Evolutionary conservation across 2,329 filamentous ascomycete genomes (phyloP), one percentile per base, ranked within the genome.

Genomic region (Eurotiales sp.): DNA sequence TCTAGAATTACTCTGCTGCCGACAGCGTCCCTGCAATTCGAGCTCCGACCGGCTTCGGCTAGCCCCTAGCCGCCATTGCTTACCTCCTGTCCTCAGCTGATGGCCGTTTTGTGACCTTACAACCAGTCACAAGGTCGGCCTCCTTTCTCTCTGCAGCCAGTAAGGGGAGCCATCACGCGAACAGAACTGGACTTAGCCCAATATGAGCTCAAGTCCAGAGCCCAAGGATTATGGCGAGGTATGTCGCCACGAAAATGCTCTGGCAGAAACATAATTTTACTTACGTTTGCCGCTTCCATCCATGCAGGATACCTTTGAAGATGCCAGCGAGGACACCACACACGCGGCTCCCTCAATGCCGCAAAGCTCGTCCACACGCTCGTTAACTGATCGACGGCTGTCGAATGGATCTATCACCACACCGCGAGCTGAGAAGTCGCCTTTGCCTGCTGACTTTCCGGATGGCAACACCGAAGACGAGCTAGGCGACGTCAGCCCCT

Each of bases 271-370:
- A 32, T 41, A 2, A 23, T 41, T 27, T 32, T 29, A 39, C 50
- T 52, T 34, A 52, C 36, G 15, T 27, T n/a, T 47, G 44, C 27
- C n/a, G 23, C 27, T 40, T 34, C 40, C 17, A 23, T 50, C 50
- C 39, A 41, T 43, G n/a, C 65, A 89, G 85, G 86, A 91, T 62
- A 81, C 81, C 14, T 95, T 95, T 64, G 89, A 95, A 72, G 90
- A 96, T 76, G 90, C 88, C 50, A 68, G 81, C 77, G 63, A 76
- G 68, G 57, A 67, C 59, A 57, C 51, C 54, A 60, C 52, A 54
- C 57, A 46, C 15, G 29, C 43, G 42, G 60, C 63, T 53, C 50
- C 55, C 58, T 65, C 63, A 32, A 63, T 69, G 19, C 65, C 66
- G 41, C 59, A 62, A 47, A 69, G 63, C 41, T 71, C 75, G 41